Evolutionary conservation across 169 alveolate genomes (phyloP).

Genomic region (Babesia bovis): DNA sequence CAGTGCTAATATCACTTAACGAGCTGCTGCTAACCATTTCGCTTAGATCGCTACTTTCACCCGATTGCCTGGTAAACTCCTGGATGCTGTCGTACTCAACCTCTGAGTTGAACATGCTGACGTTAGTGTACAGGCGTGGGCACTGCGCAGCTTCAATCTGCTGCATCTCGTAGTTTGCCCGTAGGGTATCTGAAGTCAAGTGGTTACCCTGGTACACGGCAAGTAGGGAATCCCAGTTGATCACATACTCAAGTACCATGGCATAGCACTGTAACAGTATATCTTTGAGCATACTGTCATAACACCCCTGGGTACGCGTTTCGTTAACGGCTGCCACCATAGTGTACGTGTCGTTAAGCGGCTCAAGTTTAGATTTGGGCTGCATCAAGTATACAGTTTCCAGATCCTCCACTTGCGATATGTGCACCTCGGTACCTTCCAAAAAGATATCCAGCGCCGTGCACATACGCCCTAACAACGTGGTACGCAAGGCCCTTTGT

Average conservation of each 20-base stretch:
- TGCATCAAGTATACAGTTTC: slow-evolving; percentile 3
- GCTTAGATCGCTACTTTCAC: neutral
- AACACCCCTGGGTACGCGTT: slow-evolving; percentile 1
- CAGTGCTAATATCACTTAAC: slow-evolving; percentile 29
- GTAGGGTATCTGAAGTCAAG: slow-evolving; percentile 22
- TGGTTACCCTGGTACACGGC: slow-evolving; percentile 31
- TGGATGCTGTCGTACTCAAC: neutral
- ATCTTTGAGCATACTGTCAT: slow-evolving; percentile 16
- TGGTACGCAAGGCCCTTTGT: slow-evolving; percentile 14
- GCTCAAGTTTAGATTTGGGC: slow-evolving; percentile 8
- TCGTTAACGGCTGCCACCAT: slow-evolving; percentile 22
- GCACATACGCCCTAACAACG: slow-evolving; percentile 41
- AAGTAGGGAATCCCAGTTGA: slow-evolving; percentile 21
- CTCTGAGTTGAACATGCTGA: slow-evolving; percentile 8
- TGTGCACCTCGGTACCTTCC: slow-evolving; percentile 6
- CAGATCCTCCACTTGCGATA: slow-evolving; percentile 11
- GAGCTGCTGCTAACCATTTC: neutral
- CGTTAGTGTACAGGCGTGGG: slow-evolving; percentile 21
- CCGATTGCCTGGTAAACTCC: neutral
- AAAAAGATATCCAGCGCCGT: slow-evolving; percentile 18
- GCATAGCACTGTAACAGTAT: slow-evolving; percentile 28
- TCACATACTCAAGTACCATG: slow-evolving; percentile 28
- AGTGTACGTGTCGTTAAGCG: slow-evolving; percentile 15
- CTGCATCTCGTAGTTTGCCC: slow-evolving; percentile 23
- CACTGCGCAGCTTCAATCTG: slow-evolving; percentile 15